Conservation (phyloP, 2,329 filamentous ascomycete species). For the Neonectria magnoliae region DNA sequence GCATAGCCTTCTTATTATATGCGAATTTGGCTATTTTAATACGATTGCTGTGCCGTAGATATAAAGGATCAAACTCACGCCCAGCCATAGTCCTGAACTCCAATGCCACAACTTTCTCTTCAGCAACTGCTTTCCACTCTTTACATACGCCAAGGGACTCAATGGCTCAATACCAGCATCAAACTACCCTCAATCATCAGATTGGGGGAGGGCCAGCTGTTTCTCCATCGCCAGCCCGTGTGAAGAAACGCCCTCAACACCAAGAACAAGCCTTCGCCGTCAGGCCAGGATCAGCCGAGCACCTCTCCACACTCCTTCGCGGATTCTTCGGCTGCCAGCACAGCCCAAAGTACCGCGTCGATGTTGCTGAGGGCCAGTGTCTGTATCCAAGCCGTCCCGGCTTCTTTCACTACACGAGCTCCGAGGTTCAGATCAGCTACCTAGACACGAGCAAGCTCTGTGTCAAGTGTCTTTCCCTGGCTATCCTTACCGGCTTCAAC, state of each 20-base stretch:
- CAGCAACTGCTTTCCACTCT: no score
- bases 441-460: conserved; percentile 23
- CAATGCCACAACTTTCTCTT: no score
- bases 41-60: no score
- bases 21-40: no score
- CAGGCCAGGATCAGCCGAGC: conserved; percentile 4
- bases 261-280: not conserved
- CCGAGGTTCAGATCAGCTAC: conserved; percentile 1
- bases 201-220: not conserved
- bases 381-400: conserved; percentile 19
- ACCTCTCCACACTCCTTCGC: not conserved
- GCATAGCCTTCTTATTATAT: no score
- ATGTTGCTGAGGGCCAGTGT: not conserved
- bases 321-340: conserved; percentile 4
- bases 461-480: not conserved
- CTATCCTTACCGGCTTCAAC: conserved; percentile 11
- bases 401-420: conserved; percentile 19
- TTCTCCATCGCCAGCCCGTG: not conserved
- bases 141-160: no score
- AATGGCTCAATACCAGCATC: not conserved
- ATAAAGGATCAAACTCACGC: no score
- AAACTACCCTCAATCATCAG: not conserved
- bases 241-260: not conserved
- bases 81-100: no score
- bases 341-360: conserved; percentile 8